Evolutionary conservation across 768 basidiomycete species (phyloP), one percentile per base, ranked within the genome.

Genomic region (Agaricus sinodeliciosus): DNA sequence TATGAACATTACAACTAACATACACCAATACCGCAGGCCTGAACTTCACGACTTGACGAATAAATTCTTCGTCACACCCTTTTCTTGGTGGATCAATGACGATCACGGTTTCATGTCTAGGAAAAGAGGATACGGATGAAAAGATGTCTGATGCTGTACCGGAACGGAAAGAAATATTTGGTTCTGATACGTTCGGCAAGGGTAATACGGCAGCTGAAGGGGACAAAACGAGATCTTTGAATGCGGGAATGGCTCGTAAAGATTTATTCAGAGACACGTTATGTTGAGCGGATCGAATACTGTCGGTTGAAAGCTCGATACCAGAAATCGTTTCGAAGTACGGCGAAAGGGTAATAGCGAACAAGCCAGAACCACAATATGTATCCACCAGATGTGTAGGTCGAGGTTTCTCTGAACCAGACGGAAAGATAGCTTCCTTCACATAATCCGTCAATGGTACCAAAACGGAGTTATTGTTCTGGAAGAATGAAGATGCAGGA

Each of bases 391-490:
- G 85, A 67, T 95, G 94, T 0, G 89, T 93, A 12, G 19, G 56
- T 48, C 47, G 48, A 54, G 62, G 48, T 61, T 41, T 54, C 59
- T 47, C 41, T 48, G 55, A 57, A 52, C 67, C 26, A 0, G 62
- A 51, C 16, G 68, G 69, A 60, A 84, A 82, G 60, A 94, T 83
- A 49, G 87, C 82, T 26, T 85, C 78, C 41, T 78, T 77, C 50
- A 95, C 92, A 69, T 94, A 91, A 55, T 79, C 64, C n/a, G 89
- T 88, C 47, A 99, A 77, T 0, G 90, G 84, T 5, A 83, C 75
- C 26, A 98, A 80, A 36, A 95, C 88, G 6, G 90, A 83, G 64
- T 95, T 94, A 78, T 99, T 99, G 74, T 97, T 97, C 64, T 99
- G 95, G 79, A 98, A 98, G 76, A 98, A 99, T 3, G 90, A 87